A percentile compares a stretch with the other conserved stretches of the same genome.
Evolutionary conservation across 129 eudicot species (phyloP).

Genomic region (Ambrosia trifida): DNA sequence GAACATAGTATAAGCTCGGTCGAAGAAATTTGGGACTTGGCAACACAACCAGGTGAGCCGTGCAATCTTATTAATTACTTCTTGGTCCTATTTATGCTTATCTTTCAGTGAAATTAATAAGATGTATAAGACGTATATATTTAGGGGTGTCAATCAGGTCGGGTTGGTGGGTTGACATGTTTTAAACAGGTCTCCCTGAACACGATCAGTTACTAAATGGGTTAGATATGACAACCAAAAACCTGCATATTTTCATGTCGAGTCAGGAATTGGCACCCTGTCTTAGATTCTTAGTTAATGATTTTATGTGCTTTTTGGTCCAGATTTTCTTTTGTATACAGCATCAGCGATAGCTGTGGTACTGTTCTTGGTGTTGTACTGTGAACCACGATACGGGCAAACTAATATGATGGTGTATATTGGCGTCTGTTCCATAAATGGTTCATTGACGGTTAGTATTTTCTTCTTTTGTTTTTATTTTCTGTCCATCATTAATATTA

Average conservation of each 20-base stretch:
- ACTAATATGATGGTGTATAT: slow-evolving; percentile 86
- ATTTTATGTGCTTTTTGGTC: slow-evolving; percentile 22
- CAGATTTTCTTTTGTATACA: slow-evolving; percentile 85
- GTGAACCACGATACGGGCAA: slow-evolving; percentile 88
- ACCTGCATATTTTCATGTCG: no score
- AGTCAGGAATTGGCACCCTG: no score
- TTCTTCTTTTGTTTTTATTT: slow-evolving; percentile 4
- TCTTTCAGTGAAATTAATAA: not conserved
- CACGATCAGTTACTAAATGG: no score
- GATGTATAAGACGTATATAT: not conserved
- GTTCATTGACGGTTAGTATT: slow-evolving; percentile 86
- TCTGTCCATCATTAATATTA: not conserved
- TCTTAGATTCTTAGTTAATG: not conserved
- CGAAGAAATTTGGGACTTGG: slow-evolving; percentile 84
- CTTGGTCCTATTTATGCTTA: not conserved
- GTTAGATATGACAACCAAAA: no score
- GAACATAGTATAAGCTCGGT: slow-evolving; percentile 73
- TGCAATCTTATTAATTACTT: slow-evolving; percentile 22
- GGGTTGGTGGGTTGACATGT: no score
- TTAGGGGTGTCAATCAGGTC: no score
- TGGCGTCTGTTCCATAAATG: slow-evolving; percentile 86
- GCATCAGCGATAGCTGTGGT: slow-evolving; percentile 80
- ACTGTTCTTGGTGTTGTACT: slow-evolving; percentile 72
- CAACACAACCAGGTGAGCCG: slow-evolving; percentile 76
- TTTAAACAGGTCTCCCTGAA: no score